phyloP scores from a whole-genome alignment of 768 basidiomycete genomes.

The Naganishia friedmannii region DNA sequence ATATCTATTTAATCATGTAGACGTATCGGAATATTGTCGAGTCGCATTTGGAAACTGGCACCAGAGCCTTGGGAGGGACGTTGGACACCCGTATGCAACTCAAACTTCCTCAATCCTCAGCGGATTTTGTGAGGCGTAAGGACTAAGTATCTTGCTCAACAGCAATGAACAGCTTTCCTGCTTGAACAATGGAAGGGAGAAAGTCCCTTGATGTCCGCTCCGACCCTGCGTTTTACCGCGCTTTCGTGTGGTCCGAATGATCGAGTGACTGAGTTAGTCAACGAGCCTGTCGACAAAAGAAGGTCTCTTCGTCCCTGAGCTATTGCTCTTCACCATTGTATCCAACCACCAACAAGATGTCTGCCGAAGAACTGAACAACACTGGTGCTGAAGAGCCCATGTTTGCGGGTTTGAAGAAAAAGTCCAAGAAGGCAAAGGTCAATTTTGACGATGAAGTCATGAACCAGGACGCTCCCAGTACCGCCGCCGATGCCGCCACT shows the following conservation, averaged over 20 bases:
- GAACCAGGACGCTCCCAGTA: constrained; percentile 19
- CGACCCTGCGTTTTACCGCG: background rate
- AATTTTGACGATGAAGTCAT: constrained; percentile 43
- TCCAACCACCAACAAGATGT: constrained; percentile 14
- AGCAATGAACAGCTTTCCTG: too few species aligned
- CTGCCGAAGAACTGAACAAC: constrained; percentile 28
- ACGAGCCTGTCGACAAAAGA: constrained; percentile 17
- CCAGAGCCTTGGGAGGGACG: background rate
- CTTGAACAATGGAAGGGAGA: background rate
- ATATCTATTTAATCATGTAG: background rate
- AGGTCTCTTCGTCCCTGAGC: too few species aligned
- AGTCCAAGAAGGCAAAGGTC: constrained; percentile 54
- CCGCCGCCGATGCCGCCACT: constrained; percentile 28
- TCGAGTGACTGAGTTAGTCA: background rate
- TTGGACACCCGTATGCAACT: background rate
- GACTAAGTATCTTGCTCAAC: too few species aligned
- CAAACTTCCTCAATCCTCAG: too few species aligned
- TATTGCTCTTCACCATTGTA: background rate
- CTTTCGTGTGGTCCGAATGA: background rate
- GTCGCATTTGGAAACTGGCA: background rate
- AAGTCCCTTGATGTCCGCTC: background rate
- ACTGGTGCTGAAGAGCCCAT: constrained; percentile 36
- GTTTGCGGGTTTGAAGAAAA: constrained; percentile 57
- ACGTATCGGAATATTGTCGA: background rate
- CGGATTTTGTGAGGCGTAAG: too few species aligned